phyloP scores from a whole-genome alignment of 1,139 yeast species.

The Saccharomyces hybrid region DNA sequence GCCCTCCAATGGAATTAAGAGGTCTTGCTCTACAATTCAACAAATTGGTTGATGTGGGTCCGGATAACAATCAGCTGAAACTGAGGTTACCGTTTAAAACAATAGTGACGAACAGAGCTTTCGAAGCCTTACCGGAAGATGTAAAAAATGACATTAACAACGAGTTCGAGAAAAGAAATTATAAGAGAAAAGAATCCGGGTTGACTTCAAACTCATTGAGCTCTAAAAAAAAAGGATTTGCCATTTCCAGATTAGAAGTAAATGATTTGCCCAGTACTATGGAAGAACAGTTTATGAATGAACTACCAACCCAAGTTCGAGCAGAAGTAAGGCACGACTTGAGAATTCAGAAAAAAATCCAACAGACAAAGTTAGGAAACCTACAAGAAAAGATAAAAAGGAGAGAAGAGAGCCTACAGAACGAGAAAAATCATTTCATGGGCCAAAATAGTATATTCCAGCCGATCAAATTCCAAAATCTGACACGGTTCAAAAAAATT shows the following conservation, averaged over 20 bases:
- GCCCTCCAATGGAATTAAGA: slow-evolving; percentile 62
- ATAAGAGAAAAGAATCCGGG: slow-evolving; percentile 1
- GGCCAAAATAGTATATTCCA: slow-evolving; percentile 24
- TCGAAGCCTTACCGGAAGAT: slow-evolving; percentile 12
- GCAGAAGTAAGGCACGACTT: slow-evolving; percentile 27
- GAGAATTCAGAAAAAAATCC: slow-evolving; percentile 34
- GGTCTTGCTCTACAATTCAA: slow-evolving; percentile 71
- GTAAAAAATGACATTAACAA: slow-evolving; percentile 8
- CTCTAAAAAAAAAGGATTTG: background rate
- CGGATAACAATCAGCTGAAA: slow-evolving; percentile 13
- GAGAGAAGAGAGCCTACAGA: slow-evolving; percentile 27
- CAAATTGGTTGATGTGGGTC: slow-evolving; percentile 35
- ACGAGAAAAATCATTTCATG: slow-evolving; percentile 13
- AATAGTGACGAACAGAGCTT: slow-evolving; percentile 5
- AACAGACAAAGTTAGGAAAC: slow-evolving; percentile 19
- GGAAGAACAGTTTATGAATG: slow-evolving; percentile 23
- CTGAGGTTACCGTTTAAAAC: slow-evolving; percentile 10
- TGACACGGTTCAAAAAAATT: slow-evolving; percentile 34
- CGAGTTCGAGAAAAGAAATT: slow-evolving; percentile 12
- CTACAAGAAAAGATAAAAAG: slow-evolving; percentile 25
- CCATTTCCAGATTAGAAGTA: background rate
- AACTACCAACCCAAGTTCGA: slow-evolving; percentile 26
- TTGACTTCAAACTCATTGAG: background rate
- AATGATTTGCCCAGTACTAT: slow-evolving; percentile 11
- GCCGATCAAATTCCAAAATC: slow-evolving; percentile 37